phyloP scores from a whole-genome alignment of 2,329 filamentous ascomycete genomes.

The Fusarium temperatum region DNA sequence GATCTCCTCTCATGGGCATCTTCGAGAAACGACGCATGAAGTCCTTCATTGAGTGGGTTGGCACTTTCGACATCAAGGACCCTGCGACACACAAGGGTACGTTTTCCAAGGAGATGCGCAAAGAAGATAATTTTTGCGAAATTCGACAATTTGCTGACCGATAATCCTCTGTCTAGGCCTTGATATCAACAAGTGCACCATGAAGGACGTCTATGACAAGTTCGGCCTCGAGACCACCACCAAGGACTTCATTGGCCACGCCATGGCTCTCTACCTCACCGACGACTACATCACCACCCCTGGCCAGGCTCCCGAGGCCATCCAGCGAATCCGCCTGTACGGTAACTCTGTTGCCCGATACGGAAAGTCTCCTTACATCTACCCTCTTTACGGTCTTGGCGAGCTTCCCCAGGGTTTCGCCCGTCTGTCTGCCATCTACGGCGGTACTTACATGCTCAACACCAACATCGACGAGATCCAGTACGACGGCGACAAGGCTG shows the following conservation, averaged over 20 bases:
- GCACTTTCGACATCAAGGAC: conserved; percentile 83
- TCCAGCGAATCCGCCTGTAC: conserved; percentile 93
- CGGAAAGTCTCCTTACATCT: conserved; percentile 99
- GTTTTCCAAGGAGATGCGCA: conserved; percentile 35
- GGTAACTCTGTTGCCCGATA: conserved; percentile 98
- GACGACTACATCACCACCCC: conserved; percentile 83
- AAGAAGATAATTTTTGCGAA: neutral
- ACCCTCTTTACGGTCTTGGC: conserved; percentile 95
- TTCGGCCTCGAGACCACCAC: conserved; percentile 91
- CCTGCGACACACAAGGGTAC: conserved; percentile 88
- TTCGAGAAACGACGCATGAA: conserved; percentile 98
- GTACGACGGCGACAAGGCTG: conserved; percentile 86
- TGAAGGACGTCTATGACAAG: conserved; percentile 99
- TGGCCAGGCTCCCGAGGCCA: conserved; percentile 82
- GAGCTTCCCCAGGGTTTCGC: conserved; percentile 98
- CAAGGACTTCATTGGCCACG: conserved; percentile 95
- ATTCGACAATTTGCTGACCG: conserved; percentile 19
- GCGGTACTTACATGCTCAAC: conserved; percentile 99
- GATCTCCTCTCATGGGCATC: conserved; percentile 93
- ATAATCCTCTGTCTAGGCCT: conserved; percentile 66
- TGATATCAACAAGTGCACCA: conserved; percentile 79
- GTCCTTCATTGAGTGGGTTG: conserved; percentile 96
- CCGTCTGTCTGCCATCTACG: conserved; percentile 96
- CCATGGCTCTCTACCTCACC: conserved; percentile 94
- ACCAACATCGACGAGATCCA: conserved; percentile 89